Percentiles rank a stretch among this genome's conserved stretches.
Conservation (phyloP, 2,329 filamentous ascomycete genomes). For the Ophiostoma novo-ulmi region DNA sequence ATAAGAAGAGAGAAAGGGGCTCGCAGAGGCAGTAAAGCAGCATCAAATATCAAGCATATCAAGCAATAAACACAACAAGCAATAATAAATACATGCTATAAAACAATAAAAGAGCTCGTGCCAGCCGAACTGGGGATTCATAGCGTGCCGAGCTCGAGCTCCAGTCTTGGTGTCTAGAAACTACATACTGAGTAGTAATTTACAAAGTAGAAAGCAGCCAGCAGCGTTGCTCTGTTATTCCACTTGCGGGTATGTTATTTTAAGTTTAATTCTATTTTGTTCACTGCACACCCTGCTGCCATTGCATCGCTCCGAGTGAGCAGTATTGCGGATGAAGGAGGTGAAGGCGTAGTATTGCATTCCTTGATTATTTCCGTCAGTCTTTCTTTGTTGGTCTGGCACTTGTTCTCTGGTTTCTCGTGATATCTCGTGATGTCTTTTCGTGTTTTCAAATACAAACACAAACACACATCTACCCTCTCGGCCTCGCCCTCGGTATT, state of each 20-base stretch:
- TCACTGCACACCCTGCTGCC: neutral
- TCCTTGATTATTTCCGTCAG: neutral
- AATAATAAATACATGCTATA: neutral
- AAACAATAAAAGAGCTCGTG: neutral
- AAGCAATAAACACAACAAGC: neutral
- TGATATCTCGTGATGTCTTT: neutral
- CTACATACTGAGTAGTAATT: no score
- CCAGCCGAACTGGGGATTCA: neutral
- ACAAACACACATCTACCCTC: no score
- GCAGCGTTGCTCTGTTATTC: neutral
- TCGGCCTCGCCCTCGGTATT: neutral
- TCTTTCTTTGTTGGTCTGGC: neutral
- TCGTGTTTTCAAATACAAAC: no score
- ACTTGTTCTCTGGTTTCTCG: neutral
- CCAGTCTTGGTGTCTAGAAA: neutral
- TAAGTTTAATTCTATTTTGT: slow-evolving; percentile 2
- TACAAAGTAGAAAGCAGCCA: no score
- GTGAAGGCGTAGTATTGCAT: neutral
- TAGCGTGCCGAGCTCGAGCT: neutral
- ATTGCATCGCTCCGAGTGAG: neutral
- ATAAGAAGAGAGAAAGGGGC: neutral
- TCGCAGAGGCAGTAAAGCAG: neutral
- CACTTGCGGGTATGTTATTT: slow-evolving; percentile 2
- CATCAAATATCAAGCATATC: neutral
- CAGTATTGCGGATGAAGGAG: no score